Evolutionary conservation across 345 rosid genomes (phyloP).

Genomic region (Lepidium africanum): DNA sequence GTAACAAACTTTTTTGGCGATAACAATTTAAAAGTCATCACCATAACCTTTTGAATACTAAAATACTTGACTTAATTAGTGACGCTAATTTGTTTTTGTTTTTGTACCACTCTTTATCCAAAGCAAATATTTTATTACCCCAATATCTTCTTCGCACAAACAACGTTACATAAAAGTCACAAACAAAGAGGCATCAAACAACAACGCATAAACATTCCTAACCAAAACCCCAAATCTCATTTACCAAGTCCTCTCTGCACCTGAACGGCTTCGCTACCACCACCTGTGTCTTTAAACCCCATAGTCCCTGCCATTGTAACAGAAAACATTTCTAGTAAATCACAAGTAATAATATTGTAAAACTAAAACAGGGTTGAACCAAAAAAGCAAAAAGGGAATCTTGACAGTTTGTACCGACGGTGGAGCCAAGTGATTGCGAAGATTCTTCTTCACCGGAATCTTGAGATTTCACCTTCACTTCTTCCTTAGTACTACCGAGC

Average conservation of each 20-base stretch:
- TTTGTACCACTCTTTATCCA: background rate
- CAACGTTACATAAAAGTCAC: background rate
- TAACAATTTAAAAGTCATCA: too few species aligned
- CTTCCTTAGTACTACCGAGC: constrained; percentile 29
- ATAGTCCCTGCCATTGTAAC: background rate
- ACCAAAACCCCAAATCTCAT: constrained; percentile 1
- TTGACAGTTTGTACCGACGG: constrained; percentile 9
- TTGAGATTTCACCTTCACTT: background rate
- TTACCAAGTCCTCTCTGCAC: constrained; percentile 6
- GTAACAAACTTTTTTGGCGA: too few species aligned
- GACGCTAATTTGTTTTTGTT: background rate
- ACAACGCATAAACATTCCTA: background rate
- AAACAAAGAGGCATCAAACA: background rate
- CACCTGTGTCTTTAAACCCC: background rate
- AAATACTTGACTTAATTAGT: too few species aligned
- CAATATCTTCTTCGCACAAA: background rate
- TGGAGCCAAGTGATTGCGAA: constrained; percentile 23
- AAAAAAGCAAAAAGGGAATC: too few species aligned
- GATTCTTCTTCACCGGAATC: constrained; percentile 8
- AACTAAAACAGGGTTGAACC: background rate
- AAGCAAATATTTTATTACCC: background rate
- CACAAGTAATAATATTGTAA: background rate
- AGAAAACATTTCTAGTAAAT: background rate
- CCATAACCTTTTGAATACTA: too few species aligned
- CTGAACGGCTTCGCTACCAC: background rate